A percentile compares a stretch with the other conserved stretches of the same genome.
Evolutionary conservation across 2,329 filamentous ascomycete genomes (phyloP).

Genomic region (Trichocomaceae sp.): DNA sequence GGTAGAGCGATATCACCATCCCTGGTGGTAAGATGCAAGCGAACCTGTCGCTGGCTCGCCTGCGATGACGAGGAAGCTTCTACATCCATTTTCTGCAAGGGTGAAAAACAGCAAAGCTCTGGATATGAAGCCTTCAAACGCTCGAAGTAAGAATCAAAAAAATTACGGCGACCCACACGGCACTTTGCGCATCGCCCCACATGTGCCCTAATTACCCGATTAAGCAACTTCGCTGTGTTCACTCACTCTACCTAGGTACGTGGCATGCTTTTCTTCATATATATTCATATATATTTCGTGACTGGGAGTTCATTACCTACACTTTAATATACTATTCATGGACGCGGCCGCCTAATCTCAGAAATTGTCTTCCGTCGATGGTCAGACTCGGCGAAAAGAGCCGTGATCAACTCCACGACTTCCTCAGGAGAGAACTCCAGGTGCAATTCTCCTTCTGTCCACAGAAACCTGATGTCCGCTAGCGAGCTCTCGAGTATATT

Average conservation of each 20-base stretch:
- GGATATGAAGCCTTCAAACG: background rate
- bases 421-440: conserved; percentile 57
- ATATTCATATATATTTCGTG: background rate
- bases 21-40: conserved; percentile 49
- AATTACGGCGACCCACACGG: conserved; percentile 8
- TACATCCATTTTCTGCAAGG: conserved; percentile 13
- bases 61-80: conserved; percentile 17
- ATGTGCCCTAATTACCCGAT: background rate
- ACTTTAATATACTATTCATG: background rate
- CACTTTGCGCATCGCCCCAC: conserved; percentile 5
- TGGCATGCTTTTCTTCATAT: background rate
- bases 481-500: conserved; percentile 58
- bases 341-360: conserved; percentile 44
- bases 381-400: conserved; percentile 58
- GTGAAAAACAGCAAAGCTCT: background rate
- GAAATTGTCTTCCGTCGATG: conserved; percentile 52
- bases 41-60: conserved; percentile 43
- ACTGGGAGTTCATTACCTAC: background rate
- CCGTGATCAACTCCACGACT: conserved; percentile 57
- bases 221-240: background rate
- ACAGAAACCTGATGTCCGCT: conserved; percentile 60
- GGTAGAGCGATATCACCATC: conserved; percentile 49
- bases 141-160: conserved; percentile 11
- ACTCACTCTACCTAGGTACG: background rate
- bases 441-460: conserved; percentile 58